phyloP scores from a whole-genome alignment of 2,329 filamentous ascomycete genomes.

The Keithomyces neogunnii region DNA sequence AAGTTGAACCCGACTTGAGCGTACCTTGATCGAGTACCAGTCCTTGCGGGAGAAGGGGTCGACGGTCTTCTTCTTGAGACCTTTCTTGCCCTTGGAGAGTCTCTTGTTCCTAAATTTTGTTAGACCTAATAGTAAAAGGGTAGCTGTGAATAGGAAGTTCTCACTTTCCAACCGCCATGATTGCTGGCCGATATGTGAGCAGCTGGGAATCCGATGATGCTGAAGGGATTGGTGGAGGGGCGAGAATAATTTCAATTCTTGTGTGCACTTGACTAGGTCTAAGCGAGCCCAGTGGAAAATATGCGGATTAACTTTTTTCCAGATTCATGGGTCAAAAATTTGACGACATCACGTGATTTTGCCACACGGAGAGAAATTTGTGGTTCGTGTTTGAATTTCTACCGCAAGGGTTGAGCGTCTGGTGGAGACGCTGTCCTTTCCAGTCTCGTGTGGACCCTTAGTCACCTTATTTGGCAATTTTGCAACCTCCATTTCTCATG shows the following conservation, averaged over 20 bases:
- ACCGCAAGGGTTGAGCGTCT: no score
- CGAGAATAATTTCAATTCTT: conserved; percentile 32
- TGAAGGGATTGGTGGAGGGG: conserved; percentile 32
- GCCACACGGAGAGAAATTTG: no score
- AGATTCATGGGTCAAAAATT: neutral
- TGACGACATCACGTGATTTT: neutral
- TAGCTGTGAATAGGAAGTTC: conserved; percentile 16
- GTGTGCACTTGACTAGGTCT: conserved; percentile 30
- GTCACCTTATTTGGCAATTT: no score
- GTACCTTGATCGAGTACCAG: conserved; percentile 95
- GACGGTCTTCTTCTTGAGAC: conserved; percentile 97
- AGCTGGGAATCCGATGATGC: conserved; percentile 34
- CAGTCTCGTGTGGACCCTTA: no score
- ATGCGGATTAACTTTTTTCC: conserved; percentile 13
- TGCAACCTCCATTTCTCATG: no score
- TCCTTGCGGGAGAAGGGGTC: conserved; percentile 99
- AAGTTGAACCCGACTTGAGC: conserved; percentile 12
- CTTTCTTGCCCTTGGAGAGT: conserved; percentile 99
- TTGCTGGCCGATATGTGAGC: conserved; percentile 41
- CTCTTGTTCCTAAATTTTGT: conserved; percentile 79
- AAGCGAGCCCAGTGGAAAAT: conserved; percentile 24
- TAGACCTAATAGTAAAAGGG: conserved; percentile 11
- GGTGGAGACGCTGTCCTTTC: no score
- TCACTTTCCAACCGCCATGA: conserved; percentile 55
- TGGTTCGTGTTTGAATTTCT: no score